Base-by-base conservation (phyloP, 116 monocot genomes). In the Dioscorea cayenensis region DNA sequence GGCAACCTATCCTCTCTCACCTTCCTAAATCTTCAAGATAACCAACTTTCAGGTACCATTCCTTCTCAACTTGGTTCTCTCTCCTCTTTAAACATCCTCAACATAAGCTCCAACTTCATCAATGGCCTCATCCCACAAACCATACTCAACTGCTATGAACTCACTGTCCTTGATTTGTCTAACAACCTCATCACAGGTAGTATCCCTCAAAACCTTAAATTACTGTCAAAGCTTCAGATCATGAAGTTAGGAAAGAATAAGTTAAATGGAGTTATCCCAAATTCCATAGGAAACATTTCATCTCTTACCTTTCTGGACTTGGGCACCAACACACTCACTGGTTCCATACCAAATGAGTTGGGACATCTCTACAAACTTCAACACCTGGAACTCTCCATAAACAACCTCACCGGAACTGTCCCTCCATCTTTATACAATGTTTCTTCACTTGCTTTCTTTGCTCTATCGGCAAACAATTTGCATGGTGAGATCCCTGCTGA, bases 381-480 rank as follows among this genome's bases (percentile, higher is more conserved):
- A 36, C 21, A 72, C 10, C 62, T 81, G 5, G 67, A 81, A 7
- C 49, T 81, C 2, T 21, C 72, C 14, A 36, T 81, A 12, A 81
- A 81, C 63, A 63, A 76, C 17, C 66, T 81, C 71, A 76, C 71
- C 2, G 81, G 81, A 0, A 63, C 49, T 0, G 76, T 81, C 32
- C 81, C 81, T 8, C 12, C 76, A 29, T 38, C 71, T n/a, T 36
- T 81, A 14, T 81, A 81, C 71, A 81, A 81, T 48, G 18, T 81
- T 12, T 71, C 81, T 17, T 60, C 67, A 0, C 72, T 81, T 8
- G 43, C 3, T 9, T 18, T 7, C 36, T 76, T 81, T 14, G 60
- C 49, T 50, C 13, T 81, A 27, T 72, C 81, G 14, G 67, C 76
- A 9, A 81, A 81, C 22, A 49, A 68, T 20, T 49, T 81, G 62